These are phyloP conservation scores for Lactifluus hygrophoroides DNA, from an alignment of 768 basidiomycete genomes.

Conservation along the genomic window DNA sequence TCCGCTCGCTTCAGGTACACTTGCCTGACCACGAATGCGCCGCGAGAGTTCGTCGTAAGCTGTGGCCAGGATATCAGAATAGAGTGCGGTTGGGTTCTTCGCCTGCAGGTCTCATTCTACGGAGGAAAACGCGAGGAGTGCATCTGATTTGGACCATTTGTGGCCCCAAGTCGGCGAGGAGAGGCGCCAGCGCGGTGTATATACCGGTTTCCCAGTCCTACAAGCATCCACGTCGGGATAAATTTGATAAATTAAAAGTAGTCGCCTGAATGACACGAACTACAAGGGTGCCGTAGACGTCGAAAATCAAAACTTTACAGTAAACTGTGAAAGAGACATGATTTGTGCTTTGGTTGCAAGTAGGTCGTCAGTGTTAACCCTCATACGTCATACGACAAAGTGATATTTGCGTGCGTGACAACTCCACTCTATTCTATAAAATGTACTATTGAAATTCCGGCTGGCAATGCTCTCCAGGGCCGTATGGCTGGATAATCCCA, in stretches of 20 bases:
- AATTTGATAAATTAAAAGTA: background rate
- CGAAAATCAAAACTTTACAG: conserved; percentile 58
- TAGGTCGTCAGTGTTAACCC: background rate
- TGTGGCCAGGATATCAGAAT: conserved; percentile 48
- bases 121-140: conserved; percentile 40
- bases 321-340: conserved; percentile 24
- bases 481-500: conserved; percentile 59
- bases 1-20: background rate
- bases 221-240: background rate
- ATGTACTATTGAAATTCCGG: conserved; percentile 66
- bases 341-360: background rate
- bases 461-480: conserved; percentile 82
- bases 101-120: conserved; percentile 51
- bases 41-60: conserved; percentile 29
- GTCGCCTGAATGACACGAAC: conserved; percentile 25
- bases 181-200: conserved; percentile 42
- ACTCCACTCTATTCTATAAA: background rate
- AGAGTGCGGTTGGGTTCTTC: conserved; percentile 49
- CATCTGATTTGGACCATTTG: conserved; percentile 46
- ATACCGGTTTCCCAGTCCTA: conserved; percentile 68
- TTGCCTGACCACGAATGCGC: conserved; percentile 19
- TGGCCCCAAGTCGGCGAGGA: conserved; percentile 32
- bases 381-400: background rate
- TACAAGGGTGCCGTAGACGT: conserved; percentile 69
- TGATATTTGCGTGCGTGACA: background rate